Base-by-base conservation (phyloP, 257 asterid genomes). In the Knoxia roxburghii region DNA sequence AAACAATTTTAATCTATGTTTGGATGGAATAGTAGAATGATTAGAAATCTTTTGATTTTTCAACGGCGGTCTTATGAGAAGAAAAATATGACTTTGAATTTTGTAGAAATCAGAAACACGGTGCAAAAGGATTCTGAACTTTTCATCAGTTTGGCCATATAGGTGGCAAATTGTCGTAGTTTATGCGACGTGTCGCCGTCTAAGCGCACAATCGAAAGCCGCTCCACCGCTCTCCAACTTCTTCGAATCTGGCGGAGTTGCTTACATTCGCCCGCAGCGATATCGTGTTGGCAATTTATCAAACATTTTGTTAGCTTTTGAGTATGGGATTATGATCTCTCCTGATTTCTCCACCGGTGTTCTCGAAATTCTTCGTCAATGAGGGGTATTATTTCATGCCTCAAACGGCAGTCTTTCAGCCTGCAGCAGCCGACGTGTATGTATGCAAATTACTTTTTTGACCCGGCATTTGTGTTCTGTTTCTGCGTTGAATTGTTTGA, bases 311-410 rank as follows among this genome's bases (percentile, higher is more conserved):
- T 45, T 6, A 7, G 58, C 69, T 27, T 2, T 18, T 46, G 1
- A 30, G 51, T 3, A 0, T 64, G 27, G 55, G 5, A 30, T 18
- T 26, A 46, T 32, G 57, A 64, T 7, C 57, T 27, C 43, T 46
- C 0, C 10, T 10, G 4, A 59, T 7, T 15, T 33, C 18, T 33
- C 64, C 64, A 29, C 4, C 15, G 2, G 46, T 29, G 18, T 45
- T 23, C 17, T 27, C 41, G 14, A 48, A 23, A 64, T 41, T 27
- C 56, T 11, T 46, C 58, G 12, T 33, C 29, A 21, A 68, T 68
- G 72, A 54, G 56, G 65, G 72, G 72, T 3, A 55, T 68, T 1
- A 39, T 41, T 68, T 60, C 65, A 68, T 55, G 33, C 57, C 41
- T 55, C 43, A 68, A 55, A n/a, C 65, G 72, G 43, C 52, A 27